A percentile compares a stretch with the other conserved stretches of the same genome.
Evolutionary conservation across 805 yeast genomes (phyloP).

Genomic region (Ogataea pini): DNA sequence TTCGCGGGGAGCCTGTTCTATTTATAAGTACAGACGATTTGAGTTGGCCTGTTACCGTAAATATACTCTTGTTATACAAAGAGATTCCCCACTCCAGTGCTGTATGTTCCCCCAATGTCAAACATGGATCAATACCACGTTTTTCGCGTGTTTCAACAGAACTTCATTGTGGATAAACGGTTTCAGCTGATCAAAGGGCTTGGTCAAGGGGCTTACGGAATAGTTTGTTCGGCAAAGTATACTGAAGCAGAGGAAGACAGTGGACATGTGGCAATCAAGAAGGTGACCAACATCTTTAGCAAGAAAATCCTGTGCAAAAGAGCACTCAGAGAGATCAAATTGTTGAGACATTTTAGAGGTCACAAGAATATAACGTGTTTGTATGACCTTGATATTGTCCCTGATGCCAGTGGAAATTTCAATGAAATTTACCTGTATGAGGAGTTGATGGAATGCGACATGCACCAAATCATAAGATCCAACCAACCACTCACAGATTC

Average conservation of each 20-base stretch:
- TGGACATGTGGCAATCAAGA: conserved; percentile 91
- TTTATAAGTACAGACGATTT: not conserved
- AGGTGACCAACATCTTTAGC: conserved; percentile 90
- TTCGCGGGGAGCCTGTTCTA: not conserved
- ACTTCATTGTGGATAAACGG: conserved; percentile 85
- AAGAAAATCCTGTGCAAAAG: conserved; percentile 90
- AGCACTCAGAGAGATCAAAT: conserved; percentile 86
- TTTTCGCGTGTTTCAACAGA: conserved; percentile 75
- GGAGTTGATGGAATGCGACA: conserved; percentile 97
- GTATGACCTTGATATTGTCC: conserved; percentile 91
- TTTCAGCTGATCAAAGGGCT: conserved; percentile 88
- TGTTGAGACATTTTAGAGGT: conserved; percentile 89
- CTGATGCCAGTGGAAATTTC: conserved; percentile 65
- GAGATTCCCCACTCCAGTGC: no score
- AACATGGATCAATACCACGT: conserved; percentile 32
- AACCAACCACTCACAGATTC: conserved; percentile 93
- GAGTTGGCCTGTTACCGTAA: no score
- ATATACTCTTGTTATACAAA: no score
- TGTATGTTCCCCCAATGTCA: conserved; percentile 7
- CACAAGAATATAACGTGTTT: conserved; percentile 95
- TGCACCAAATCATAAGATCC: conserved; percentile 94
- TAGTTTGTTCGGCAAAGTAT: conserved; percentile 92
- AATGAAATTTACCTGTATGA: conserved; percentile 93
- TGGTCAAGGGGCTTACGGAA: conserved; percentile 98
- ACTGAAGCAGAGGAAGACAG: conserved; percentile 71